A percentile compares a stretch with the other conserved stretches of the same genome.
Conservation (phyloP, 1,284 basidiomycete genomes). For the Termitomyces sp. region DNA sequence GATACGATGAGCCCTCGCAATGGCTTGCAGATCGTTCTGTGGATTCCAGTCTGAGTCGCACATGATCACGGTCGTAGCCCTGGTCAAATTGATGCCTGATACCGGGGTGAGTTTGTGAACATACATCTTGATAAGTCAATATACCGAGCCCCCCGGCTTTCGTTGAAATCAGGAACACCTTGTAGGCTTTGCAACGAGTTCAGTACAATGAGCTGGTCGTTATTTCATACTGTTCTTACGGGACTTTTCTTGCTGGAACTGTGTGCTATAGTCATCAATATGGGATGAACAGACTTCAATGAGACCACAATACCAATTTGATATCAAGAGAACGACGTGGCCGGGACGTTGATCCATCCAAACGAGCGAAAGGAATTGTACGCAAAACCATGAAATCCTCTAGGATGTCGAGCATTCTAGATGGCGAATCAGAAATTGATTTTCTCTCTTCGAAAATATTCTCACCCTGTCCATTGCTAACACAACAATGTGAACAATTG, state of each 20-base stretch:
- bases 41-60: slow-evolving; percentile 74
- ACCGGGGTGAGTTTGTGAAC: background rate
- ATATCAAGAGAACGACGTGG: slow-evolving; percentile 54
- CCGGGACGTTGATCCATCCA: slow-evolving; percentile 62
- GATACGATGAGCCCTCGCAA: slow-evolving; percentile 79
- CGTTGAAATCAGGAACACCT: slow-evolving; percentile 81
- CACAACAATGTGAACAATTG: background rate
- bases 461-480: slow-evolving; percentile 52
- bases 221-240: slow-evolving; percentile 28
- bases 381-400: slow-evolving; percentile 80
- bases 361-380: slow-evolving; percentile 67
- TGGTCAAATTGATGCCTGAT: slow-evolving; percentile 73
- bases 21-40: slow-evolving; percentile 82
- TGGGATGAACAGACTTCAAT: background rate
- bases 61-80: slow-evolving; percentile 82
- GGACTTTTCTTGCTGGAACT: slow-evolving; percentile 56
- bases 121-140: slow-evolving; percentile 4
- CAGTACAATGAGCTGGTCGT: background rate
- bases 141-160: slow-evolving; percentile 82
- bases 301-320: slow-evolving; percentile 35
- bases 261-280: background rate
- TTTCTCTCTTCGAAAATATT: background rate
- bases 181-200: slow-evolving; percentile 48
- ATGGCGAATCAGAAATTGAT: background rate
- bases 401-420: slow-evolving; percentile 76